A percentile compares a stretch with the other conserved stretches of the same genome.
Conservation (phyloP, 495 filamentous ascomycete genomes). For the Trichoderma erinaceum region DNA sequence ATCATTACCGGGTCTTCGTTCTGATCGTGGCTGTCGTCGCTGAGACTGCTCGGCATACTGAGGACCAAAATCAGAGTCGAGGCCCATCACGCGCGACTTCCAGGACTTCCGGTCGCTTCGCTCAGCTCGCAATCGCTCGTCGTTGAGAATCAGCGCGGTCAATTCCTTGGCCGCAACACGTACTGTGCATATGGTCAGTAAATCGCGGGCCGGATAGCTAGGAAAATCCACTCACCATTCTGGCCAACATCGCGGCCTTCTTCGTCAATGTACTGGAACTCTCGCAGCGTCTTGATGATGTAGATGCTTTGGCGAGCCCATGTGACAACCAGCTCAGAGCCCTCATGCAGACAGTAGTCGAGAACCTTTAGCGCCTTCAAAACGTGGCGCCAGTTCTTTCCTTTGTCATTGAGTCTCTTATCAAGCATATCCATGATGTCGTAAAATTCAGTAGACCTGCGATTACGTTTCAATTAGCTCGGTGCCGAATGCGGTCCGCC, state of each 20-base stretch:
- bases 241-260: conserved; percentile 91
- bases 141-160: conserved; percentile 87
- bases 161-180: conserved; percentile 95
- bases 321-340: conserved; percentile 91
- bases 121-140: conserved; percentile 87
- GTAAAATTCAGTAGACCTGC: conserved; percentile 92
- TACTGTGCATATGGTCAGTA: conserved; percentile 48
- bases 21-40: conserved; percentile 30
- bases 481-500: neutral
- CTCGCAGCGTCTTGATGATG: conserved; percentile 95
- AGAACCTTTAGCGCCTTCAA: conserved; percentile 96
- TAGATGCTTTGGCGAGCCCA: conserved; percentile 98
- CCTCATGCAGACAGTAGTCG: conserved; percentile 97
- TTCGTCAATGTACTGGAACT: conserved; percentile 94
- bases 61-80: conserved; percentile 66
- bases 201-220: conserved; percentile 3
- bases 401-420: conserved; percentile 98
- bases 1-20: conserved; percentile 39
- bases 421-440: conserved; percentile 99
- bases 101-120: conserved; percentile 87
- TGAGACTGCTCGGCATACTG: conserved; percentile 34
- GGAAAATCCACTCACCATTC: conserved; percentile 56
- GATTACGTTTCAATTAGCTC: neutral
- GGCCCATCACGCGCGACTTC: conserved; percentile 92
- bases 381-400: conserved; percentile 99